These are phyloP conservation scores for Pythium grandisporangium DNA, from an alignment of 352 stramenopile species.

Conservation along the genomic window DNA sequence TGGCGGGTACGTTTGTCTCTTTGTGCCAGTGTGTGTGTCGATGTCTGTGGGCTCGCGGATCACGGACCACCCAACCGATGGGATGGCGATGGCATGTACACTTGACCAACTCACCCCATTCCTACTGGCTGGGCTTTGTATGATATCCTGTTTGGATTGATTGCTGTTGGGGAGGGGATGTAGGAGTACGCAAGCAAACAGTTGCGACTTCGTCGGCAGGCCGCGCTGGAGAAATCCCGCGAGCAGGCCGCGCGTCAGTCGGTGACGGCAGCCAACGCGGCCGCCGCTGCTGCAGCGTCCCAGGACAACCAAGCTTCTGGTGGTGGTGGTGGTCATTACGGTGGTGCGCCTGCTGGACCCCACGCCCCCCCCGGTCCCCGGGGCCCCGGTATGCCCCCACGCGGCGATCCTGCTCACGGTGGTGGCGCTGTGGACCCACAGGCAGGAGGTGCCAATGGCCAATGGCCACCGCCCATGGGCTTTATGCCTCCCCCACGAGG, in stretches of 20 bases:
- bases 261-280: constrained; percentile 33
- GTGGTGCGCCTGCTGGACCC: constrained; percentile 12
- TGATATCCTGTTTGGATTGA: not conserved
- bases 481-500: constrained; percentile 26
- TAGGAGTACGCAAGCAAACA: constrained; percentile 79
- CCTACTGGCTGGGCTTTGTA: no score
- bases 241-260: constrained; percentile 73
- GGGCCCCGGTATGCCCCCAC: constrained; percentile 11
- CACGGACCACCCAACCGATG: no score
- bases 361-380: constrained; percentile 10
- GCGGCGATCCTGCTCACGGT: constrained; percentile 1
- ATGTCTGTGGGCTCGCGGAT: no score
- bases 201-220: constrained; percentile 50
- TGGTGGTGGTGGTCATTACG: constrained; percentile 10
- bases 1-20: constrained; percentile 68
- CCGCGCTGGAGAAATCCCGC: constrained; percentile 65
- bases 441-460: constrained; percentile 57
- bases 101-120: no score
- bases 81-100: no score
- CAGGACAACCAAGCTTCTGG: constrained; percentile 4
- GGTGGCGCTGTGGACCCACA: constrained; percentile 54
- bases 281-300: constrained; percentile 2
- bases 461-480: constrained; percentile 33
- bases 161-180: constrained; percentile 6
- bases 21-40: no score